phyloP scores from a whole-genome alignment of 805 yeast genomes.

The Saturnispora bothae region DNA sequence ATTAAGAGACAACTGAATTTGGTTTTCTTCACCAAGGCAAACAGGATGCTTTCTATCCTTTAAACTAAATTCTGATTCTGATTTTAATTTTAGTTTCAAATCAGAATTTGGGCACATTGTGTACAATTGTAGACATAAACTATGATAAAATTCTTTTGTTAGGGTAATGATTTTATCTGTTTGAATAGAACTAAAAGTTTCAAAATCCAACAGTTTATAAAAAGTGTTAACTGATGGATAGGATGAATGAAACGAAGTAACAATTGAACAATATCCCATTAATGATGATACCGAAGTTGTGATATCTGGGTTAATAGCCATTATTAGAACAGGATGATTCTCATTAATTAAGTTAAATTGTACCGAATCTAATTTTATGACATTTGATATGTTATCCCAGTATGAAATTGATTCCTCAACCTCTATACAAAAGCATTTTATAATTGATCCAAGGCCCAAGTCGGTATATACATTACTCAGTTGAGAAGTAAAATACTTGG shows the following conservation, averaged over 20 bases:
- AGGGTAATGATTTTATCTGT: constrained; percentile 24
- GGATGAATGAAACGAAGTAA: constrained; percentile 26
- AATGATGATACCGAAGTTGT: not conserved
- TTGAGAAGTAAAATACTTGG: constrained; percentile 29
- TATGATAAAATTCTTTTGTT: constrained; percentile 29
- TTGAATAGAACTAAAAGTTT: constrained; percentile 26
- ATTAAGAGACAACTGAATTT: constrained; percentile 31
- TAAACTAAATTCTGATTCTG: too few relatives aligned
- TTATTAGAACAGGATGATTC: constrained; percentile 1
- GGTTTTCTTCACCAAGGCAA: constrained; percentile 31
- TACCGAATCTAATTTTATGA: constrained; percentile 18
- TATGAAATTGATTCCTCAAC: too few relatives aligned
- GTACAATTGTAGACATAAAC: constrained; percentile 44
- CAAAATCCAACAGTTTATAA: constrained; percentile 33
- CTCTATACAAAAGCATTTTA: too few relatives aligned
- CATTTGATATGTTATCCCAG: too few relatives aligned
- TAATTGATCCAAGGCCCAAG: constrained; percentile 36
- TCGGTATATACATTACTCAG: constrained; percentile 36
- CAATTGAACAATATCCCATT: not conserved
- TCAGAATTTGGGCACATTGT: constrained; percentile 38
- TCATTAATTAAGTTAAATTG: too few relatives aligned
- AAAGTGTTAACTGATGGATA: constrained; percentile 27
- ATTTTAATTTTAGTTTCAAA: too few relatives aligned
- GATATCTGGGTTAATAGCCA: constrained; percentile 1
- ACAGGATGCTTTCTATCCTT: constrained; percentile 28